Base-by-base conservation (phyloP, 2,329 filamentous ascomycete genomes). In the Rhinocladiella similis region DNA sequence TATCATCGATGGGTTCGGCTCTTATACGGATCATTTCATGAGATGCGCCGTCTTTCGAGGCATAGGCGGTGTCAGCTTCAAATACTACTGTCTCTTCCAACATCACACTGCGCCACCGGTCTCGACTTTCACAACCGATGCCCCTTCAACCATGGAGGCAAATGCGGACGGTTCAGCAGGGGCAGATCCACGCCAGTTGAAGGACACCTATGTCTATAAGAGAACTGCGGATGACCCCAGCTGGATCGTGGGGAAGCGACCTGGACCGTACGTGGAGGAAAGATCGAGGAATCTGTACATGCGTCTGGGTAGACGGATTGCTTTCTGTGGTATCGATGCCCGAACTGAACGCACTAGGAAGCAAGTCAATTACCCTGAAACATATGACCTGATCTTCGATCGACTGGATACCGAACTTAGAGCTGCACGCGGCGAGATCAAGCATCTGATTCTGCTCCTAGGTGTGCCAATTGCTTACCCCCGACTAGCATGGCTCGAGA, bases 401-500 rank as follows among this genome's bases (percentile, higher is more conserved):
- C 80, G 82, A 2, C 70, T 85, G 2, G 69, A 78, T 27, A 69
- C 71, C 10, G 82, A 86, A 61, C 73, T 86, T 10, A 66, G 71
- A 0, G 77, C 75, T 0, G 69, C 74, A 5, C 78, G 81, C 54
- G 78, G 77, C 25, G 76, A 81, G 16, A 80, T 87, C 68, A 86
- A 84, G 71, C 84, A 87, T 66, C 68, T 87, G 19, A 75, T 87
- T 38, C 71, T 87, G 19, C 73, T 87, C 10, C 75, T 87, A 1
- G 88, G 88, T 54, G 85, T 89, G 19, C 90, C 91, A 0, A 93
- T 95, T 65, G 77, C 77, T 1, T 80, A 83, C 62, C 80, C 79
- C 1, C 90, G 93, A 65, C 80, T 97, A 52, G 94, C 92, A n/a
- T 97, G 93, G 93, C 80, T 97, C 3, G 93, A 97, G 71, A 97